Base-by-base conservation (phyloP, 2,329 filamentous ascomycete genomes). In the Colletotrichum musicola region DNA sequence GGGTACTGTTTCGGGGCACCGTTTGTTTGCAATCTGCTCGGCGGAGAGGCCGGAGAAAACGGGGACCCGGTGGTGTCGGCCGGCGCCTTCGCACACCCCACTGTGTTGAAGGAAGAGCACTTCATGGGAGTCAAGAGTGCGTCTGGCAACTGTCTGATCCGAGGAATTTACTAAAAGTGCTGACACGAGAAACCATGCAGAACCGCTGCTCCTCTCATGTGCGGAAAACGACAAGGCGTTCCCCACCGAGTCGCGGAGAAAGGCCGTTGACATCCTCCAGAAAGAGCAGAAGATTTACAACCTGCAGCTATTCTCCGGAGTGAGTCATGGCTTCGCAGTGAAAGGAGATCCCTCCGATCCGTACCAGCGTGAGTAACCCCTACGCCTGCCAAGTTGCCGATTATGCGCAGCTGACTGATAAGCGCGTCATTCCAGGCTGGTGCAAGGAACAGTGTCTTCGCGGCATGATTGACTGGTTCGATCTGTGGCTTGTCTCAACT, bases 271-370 rank as follows among this genome's bases (percentile, higher is more conserved):
- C 22, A 80, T 84, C 38, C 73, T 86, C 56, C 77, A 79, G 50
- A 75, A 75, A 25, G 74, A 75, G 30, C 75, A 78, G 47, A 82
- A 81, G 71, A 71, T 85, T 2, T 92, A 89, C 77, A 89, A 92
- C 73, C 81, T 91, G 71, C 89, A 86, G 75, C 79, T 93, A 20
- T 92, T 89, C 80, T 84, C 83, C 25, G 85, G 85, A 44, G 87
- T 91, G 16, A 78, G 82, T 68, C 90, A 92, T 75, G 89, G 90
- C 0, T 92, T 92, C 74, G 88, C 88, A 7, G 84, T 90, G 9
- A 84, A 89, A 59, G 85, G 81, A 3, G 87, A 92, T 72, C 73
- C 80, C 49, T 73, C 81, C 13, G 77, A 83, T 9, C 65, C 65
- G 0, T 68, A 68, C 25, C 65, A 68, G 12, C 65, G 65, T 68